A percentile compares a stretch with the other conserved stretches of the same genome.
Conservation (phyloP, 2,329 filamentous ascomycete genomes). For the Beauveria varroae region DNA sequence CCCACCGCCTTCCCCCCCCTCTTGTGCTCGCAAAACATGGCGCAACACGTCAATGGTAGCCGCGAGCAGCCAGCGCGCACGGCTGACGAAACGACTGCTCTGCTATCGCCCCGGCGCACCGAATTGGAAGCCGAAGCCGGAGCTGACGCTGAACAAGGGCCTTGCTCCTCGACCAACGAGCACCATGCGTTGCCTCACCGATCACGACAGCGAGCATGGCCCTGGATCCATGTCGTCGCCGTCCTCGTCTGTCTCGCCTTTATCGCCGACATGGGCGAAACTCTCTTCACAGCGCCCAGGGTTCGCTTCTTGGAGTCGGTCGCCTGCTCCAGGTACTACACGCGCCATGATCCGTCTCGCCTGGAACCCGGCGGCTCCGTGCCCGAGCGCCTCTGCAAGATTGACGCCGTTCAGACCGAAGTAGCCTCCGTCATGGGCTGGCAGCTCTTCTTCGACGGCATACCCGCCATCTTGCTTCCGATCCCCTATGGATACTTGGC, state of each 20-base stretch:
- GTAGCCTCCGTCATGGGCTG: background rate
- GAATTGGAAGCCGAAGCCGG: background rate
- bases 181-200: background rate
- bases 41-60: background rate
- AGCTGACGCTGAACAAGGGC: background rate
- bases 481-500: too few species aligned
- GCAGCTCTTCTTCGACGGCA: background rate
- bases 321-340: background rate
- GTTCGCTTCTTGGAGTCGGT: slow-evolving; percentile 3
- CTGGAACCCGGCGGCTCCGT: background rate
- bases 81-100: background rate
- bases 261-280: background rate
- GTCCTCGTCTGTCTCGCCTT: background rate
- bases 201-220: background rate
- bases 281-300: background rate
- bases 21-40: background rate
- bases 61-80: background rate
- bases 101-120: background rate
- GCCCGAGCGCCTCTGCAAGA: slow-evolving; percentile 1
- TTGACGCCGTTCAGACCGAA: background rate
- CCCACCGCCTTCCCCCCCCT: background rate
- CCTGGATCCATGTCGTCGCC: background rate
- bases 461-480: too few species aligned
- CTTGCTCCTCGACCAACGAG: background rate
- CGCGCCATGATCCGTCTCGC: background rate